Base-by-base conservation (phyloP, 1,284 basidiomycete species). In the Ustilago bromivora region DNA sequence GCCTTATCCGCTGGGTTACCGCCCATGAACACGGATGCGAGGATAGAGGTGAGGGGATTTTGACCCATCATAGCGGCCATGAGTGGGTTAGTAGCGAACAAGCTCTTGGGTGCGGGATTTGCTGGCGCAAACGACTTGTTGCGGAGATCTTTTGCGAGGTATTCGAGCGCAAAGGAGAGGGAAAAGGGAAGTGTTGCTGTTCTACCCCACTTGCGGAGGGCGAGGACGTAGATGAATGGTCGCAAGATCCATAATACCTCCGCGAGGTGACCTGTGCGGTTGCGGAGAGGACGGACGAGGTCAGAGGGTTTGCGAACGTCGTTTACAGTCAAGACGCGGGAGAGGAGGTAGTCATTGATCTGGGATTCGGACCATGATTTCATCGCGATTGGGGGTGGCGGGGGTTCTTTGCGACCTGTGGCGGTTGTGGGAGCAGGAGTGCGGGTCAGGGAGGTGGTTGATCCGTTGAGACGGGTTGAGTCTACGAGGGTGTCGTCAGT, bases 331-430 rank as follows among this genome's bases (percentile, higher is more conserved):
- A 86, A 68, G 1, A 83, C 82, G 34, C 79, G 72, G 9, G 78
- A 78, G 49, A 85, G 73, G 15, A 86, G 75, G 57, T 84, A 85
- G 57, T 84, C 82, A 61, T 85, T 82, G 51, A 82, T 75, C 55
- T 85, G 78, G 43, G 75, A 71, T 55, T 82, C 78, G 17, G 81
- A 80, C 76, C 77, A 80, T 4, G 79, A 72, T 53, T 79, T 65
- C 58, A 71, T 66, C 13, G 36, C 35, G n/a, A 60, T 46, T 0
- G 71, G 55, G 1, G 68, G 68, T 43, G 76, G 68, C 15, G 68
- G 53, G 1, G 54, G 66, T n/a, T 59, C 49, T 43, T 70, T 77
- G 32, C 58, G 57, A 19, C 36, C 12, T n/a, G 61, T 41, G 13
- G 36, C 3, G 12, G 58, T 17, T 10, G 36, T 31, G 35, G 55